Evolutionary conservation across 352 stramenopile species (phyloP).

Genomic region (Globisporangium lucens): DNA sequence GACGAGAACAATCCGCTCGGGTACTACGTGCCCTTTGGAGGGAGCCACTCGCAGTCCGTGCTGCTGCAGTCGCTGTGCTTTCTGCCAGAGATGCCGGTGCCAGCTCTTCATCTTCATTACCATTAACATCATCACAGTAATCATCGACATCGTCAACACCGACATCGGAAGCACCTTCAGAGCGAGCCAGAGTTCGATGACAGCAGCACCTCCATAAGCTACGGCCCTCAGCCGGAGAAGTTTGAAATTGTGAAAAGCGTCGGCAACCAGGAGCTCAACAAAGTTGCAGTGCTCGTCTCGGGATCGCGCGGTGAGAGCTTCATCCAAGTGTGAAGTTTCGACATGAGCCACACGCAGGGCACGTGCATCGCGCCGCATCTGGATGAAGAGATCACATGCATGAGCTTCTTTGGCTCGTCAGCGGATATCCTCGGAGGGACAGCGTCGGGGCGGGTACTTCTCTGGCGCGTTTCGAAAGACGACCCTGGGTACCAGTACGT

Average conservation of each 20-base stretch:
- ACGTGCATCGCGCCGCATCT: constrained; percentile 36
- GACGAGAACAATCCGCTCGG: constrained; percentile 69
- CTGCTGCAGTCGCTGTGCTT: constrained; percentile 56
- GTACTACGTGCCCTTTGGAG: constrained; percentile 69
- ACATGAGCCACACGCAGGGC: constrained; percentile 58
- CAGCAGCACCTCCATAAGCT: background rate
- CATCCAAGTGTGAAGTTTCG: constrained; percentile 75
- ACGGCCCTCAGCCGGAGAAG: constrained; percentile 14
- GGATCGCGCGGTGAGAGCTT: constrained; percentile 49
- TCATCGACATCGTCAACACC: background rate
- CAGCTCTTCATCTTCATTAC: background rate
- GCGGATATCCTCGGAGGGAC: constrained; percentile 52
- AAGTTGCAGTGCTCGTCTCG: constrained; percentile 43
- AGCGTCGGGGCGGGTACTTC: constrained; percentile 35
- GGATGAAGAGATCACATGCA: constrained; percentile 47
- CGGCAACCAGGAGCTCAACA: constrained; percentile 46
- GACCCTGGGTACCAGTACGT: constrained; percentile 18
- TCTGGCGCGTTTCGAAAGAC: constrained; percentile 32
- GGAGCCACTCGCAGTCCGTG: constrained; percentile 49
- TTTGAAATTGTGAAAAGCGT: constrained; percentile 54
- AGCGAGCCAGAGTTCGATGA: constrained; percentile 1
- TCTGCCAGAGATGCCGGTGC: constrained; percentile 21
- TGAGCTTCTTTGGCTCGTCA: constrained; percentile 46
- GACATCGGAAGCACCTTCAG: background rate
- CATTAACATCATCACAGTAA: background rate